Evolutionary conservation across 768 basidiomycete species (phyloP), one percentile per base, ranked within the genome.

Genomic region (Sarcodon aspratus): DNA sequence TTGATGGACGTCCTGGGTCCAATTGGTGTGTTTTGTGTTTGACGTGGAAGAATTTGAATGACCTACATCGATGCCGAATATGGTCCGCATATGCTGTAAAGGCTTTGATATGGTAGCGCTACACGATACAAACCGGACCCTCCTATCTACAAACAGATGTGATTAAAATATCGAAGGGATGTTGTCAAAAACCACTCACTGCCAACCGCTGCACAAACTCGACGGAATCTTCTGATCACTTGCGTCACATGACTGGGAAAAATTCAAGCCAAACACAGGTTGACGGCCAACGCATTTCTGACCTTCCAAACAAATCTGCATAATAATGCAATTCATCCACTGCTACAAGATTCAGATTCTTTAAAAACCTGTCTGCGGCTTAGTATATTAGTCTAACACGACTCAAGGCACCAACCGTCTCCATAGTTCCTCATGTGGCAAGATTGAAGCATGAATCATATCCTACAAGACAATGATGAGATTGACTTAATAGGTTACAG

Each of bases 241-340:
- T 82, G 77, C 0, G 90, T 87, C 15, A 89, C 82, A 57, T 94
- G 89, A 54, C 86, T 90, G 53, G 36, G 3, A n/a, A 15, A 9
- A 13, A 3, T 15, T 12, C 7, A 18, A 9, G 18, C 45, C 12
- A 37, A 21, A 9, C 21, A 32, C 13, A 32, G 33, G 13, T 33
- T 33, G 33, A 42, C n/a, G 9, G 21, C 9, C 17, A 6, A 11
- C n/a, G 36, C 3, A 1, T 5, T 33, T 50, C 54, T 18, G 54
- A 84, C 87, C 85, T 89, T 53, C 90, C 92, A 46, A 93, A 74
- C 9, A 85, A 65, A 36, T 84, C 82, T 1, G 78, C 72, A 58
- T 95, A 94, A 59, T 88, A 92, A 62, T 95, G 91, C 34, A 94
- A 60, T 59, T 95, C 91, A 57, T 93, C 87, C 2, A 92, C 80